phyloP scores from a whole-genome alignment of 768 basidiomycete species.

The Myochromella boudieri region DNA sequence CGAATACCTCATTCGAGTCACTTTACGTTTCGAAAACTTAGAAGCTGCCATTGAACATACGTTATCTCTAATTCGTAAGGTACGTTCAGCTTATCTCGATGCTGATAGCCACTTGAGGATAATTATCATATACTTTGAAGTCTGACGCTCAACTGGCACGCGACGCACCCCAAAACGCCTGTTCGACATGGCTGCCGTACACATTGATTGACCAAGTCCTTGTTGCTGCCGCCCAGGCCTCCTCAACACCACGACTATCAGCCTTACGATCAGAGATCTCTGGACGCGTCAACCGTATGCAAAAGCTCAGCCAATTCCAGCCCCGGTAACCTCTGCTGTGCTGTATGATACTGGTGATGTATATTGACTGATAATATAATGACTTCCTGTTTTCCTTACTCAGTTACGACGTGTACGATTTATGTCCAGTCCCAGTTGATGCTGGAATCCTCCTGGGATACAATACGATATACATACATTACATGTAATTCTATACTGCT shows the following conservation, averaged over 20 bases:
- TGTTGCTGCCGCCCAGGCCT: slow-evolving; percentile 54
- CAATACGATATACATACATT: slow-evolving; percentile 13
- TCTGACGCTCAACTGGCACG: slow-evolving; percentile 53
- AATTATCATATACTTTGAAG: slow-evolving; percentile 31
- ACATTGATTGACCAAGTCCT: slow-evolving; percentile 83
- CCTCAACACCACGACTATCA: slow-evolving; percentile 46
- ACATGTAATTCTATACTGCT: slow-evolving; percentile 33
- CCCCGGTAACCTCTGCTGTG: slow-evolving; percentile 12
- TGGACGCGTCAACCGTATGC: slow-evolving; percentile 65
- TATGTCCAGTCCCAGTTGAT: too few species aligned
- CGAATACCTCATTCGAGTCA: slow-evolving; percentile 80
- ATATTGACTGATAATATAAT: not conserved
- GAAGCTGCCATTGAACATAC: slow-evolving; percentile 76
- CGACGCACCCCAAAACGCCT: slow-evolving; percentile 52
- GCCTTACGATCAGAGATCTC: slow-evolving; percentile 60
- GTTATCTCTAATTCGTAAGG: slow-evolving; percentile 71
- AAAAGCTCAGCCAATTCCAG: slow-evolving; percentile 53
- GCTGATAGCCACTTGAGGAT: slow-evolving; percentile 6
- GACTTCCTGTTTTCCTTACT: not conserved
- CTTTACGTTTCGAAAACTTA: slow-evolving; percentile 76
- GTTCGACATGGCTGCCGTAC: slow-evolving; percentile 79
- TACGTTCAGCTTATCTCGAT: slow-evolving; percentile 26
- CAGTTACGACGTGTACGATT: not conserved
- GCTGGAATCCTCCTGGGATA: slow-evolving; percentile 35
- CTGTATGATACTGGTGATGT: not conserved